Conservation (phyloP, 345 rosid genomes). For the Pistacia vera region DNA sequence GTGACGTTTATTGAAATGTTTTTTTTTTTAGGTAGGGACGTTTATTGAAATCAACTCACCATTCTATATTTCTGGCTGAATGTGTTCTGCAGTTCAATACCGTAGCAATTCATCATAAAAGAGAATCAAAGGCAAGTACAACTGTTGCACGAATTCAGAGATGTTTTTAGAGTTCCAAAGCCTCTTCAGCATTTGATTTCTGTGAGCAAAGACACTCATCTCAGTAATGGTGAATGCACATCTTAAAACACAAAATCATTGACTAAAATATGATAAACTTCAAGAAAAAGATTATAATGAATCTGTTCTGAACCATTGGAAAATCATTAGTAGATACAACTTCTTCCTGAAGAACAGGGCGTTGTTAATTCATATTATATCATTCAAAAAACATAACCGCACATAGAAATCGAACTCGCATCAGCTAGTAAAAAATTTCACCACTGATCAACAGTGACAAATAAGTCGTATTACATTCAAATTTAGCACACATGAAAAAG, state of each 20-base stretch:
- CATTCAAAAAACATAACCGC: background rate
- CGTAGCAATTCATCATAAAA: conserved; percentile 75
- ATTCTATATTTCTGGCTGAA: conserved; percentile 76
- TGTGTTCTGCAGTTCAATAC: conserved; percentile 51
- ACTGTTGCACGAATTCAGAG: conserved; percentile 72
- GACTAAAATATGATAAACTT: conserved; percentile 12
- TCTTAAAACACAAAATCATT: background rate
- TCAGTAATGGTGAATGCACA: conserved; percentile 15
- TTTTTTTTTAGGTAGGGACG: too few relatives aligned
- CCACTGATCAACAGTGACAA: background rate
- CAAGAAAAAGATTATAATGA: background rate
- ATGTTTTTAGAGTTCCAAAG: conserved; percentile 74
- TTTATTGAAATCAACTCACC: conserved; percentile 37
- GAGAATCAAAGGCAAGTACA: conserved; percentile 52
- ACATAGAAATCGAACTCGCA: background rate
- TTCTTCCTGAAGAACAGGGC: background rate
- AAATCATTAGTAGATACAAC: background rate
- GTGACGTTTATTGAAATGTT: conserved; percentile 12
- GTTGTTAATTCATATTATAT: background rate
- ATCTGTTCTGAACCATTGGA: background rate
- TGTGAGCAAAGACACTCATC: conserved; percentile 28
- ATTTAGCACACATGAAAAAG: background rate
- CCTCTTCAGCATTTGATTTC: conserved; percentile 70
- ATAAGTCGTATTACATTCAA: background rate
- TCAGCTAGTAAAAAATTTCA: background rate